Base-by-base conservation (phyloP, 2,329 filamentous ascomycete species). In the Trematosphaeria pertusa region DNA sequence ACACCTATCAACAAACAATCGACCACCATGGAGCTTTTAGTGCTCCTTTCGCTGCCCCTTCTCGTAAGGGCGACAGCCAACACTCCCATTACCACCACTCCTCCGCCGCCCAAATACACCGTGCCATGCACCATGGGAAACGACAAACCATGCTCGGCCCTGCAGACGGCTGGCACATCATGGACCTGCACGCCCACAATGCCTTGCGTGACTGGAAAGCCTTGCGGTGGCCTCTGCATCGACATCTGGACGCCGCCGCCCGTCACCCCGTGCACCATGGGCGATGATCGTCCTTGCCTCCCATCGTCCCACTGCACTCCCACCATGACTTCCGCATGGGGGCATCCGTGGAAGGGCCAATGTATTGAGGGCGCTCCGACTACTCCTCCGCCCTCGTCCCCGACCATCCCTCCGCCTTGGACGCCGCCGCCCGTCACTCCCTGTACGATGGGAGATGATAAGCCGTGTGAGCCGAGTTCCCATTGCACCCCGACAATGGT, bases 401-500 rank as follows among this genome's bases (percentile, higher is more conserved):
- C 32, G 4, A 33, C 39, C 4, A 24, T 35, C 17, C n/a, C n/a
- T n/a, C n/a, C n/a, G n/a, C n/a, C n/a, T n/a, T n/a, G n/a, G 4
- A 47, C 49, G 3, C 31, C 37, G 5, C 33, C 37, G 7, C 33
- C 36, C 18, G 9, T 20, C 8, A 52, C 40, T 5, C 22, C 32
- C 7, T 50, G 50, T 24, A 47, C 47, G 4, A 31, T 54, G 3
- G 51, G 51, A 18, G 24, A 54, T 34, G 43, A 54, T 22, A 11
- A 15, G 8, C 47, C 43, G 9, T 54, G 51, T 35, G 15, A 15
- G 6, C 18, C 44, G 28, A 30, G 33, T 10, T 38, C 28, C 2
- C 41, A 21, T 9, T 54, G 51, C 41, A 52, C 51, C 5, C 51
- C 51, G 9, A 54, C 51, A 4, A 37, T 38, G 44, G 39, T 28